Evolutionary conservation across 345 rosid species (phyloP).

Genomic region (Populus davidiana): DNA sequence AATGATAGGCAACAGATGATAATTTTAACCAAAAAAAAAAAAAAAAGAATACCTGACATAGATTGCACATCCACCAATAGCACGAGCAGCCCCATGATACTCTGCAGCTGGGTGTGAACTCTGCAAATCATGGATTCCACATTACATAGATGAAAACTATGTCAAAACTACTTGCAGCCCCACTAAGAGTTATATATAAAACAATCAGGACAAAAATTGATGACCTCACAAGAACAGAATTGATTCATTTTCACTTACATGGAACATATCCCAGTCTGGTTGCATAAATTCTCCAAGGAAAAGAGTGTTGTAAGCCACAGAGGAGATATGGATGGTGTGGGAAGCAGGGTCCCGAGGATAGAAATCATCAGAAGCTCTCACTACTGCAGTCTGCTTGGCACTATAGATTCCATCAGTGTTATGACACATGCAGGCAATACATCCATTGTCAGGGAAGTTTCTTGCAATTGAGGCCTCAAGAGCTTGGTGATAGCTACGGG

Average conservation of each 20-base stretch:
- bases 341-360: conserved; percentile 95
- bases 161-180: too few species aligned
- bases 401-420: conserved; percentile 91
- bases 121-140: conserved; percentile 39
- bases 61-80: conserved; percentile 92
- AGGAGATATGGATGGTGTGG: conserved; percentile 89
- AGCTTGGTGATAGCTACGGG: conserved; percentile 81
- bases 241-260: conserved; percentile 50
- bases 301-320: conserved; percentile 84
- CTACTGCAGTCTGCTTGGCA: conserved; percentile 86
- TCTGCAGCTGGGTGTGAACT: conserved; percentile 94
- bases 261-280: conserved; percentile 99
- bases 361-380: conserved; percentile 95
- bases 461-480: conserved; percentile 82
- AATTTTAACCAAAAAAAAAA: neutral
- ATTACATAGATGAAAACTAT: neutral
- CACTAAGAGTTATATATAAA: neutral
- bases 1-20: neutral
- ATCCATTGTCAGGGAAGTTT: conserved; percentile 85
- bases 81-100: conserved; percentile 94
- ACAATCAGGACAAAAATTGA: neutral
- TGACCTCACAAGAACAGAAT: neutral
- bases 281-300: conserved; percentile 98
- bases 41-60: conserved; percentile 69
- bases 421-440: conserved; percentile 97